Conservation (phyloP, 768 basidiomycete species). For the Pholiota molesta region DNA sequence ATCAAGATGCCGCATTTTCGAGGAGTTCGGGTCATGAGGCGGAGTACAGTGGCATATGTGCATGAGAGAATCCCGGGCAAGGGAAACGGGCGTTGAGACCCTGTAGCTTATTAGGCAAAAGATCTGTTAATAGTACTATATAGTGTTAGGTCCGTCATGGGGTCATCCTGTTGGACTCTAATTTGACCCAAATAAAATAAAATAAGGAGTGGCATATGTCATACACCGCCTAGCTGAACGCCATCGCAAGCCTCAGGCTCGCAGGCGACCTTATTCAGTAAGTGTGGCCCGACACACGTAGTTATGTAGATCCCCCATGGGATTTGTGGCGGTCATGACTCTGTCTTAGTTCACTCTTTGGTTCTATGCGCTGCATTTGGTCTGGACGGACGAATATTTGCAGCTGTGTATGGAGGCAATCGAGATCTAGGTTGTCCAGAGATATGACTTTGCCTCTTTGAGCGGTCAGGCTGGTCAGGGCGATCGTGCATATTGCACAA, state of each 20-base stretch:
- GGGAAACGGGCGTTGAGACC: too few relatives aligned
- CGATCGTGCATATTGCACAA: too few relatives aligned
- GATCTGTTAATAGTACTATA: too few relatives aligned
- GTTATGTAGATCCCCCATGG: not conserved
- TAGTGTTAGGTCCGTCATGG: too few relatives aligned
- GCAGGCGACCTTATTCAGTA: not conserved
- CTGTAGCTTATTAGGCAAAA: too few relatives aligned
- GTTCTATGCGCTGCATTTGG: not conserved
- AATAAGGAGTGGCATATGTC: too few relatives aligned
- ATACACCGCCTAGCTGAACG: not conserved
- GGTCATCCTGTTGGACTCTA: too few relatives aligned
- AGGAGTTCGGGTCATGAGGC: not conserved
- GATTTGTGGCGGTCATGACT: not conserved
- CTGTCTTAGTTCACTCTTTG: not conserved
- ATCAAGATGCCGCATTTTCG: not conserved
- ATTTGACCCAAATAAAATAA: too few relatives aligned
- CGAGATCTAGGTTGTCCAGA: not conserved
- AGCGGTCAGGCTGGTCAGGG: not conserved
- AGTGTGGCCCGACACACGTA: not conserved
- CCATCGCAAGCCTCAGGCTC: not conserved
- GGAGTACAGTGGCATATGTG: too few relatives aligned
- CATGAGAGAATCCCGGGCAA: too few relatives aligned
- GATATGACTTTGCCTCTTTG: not conserved
- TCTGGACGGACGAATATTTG: not conserved
- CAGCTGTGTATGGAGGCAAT: not conserved